These are phyloP conservation scores for Heliamphora pulchella DNA, from an alignment of 179 eudicot genomes.

Conservation along the genomic window DNA sequence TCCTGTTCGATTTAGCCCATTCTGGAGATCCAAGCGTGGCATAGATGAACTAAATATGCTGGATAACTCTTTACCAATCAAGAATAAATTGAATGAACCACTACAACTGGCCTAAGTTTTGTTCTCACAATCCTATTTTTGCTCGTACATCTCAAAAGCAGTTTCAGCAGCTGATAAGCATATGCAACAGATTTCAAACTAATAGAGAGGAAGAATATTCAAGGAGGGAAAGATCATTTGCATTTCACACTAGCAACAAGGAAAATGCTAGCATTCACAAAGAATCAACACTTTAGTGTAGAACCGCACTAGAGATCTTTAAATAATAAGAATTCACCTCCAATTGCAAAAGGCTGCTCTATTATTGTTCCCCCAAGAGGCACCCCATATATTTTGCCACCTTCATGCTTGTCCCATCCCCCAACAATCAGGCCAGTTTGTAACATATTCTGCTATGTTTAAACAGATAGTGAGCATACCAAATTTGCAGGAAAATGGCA, in stretches of 20 bases:
- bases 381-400: slow-evolving; percentile 87
- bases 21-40: not conserved
- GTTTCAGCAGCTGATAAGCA: not conserved
- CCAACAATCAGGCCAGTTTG: slow-evolving; percentile 95
- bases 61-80: not conserved
- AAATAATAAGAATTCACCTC: slow-evolving; percentile 43
- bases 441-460: slow-evolving; percentile 54
- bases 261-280: not conserved
- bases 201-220: not conserved
- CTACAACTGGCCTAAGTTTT: no score
- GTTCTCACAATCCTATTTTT: not conserved
- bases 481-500: not conserved
- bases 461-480: not conserved
- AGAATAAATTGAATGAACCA: not conserved
- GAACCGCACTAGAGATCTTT: not conserved
- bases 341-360: slow-evolving; percentile 96
- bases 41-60: not conserved
- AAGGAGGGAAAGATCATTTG: not conserved
- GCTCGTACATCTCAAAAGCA: not conserved
- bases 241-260: not conserved
- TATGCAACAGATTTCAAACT: not conserved
- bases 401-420: slow-evolving; percentile 97
- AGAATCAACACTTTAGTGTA: not conserved
- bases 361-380: slow-evolving; percentile 95
- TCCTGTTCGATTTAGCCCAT: not conserved